These are phyloP conservation scores for Mortierella hygrophila DNA, from an alignment of 192 early-diverging fungal genomes.

Conservation along the genomic window DNA sequence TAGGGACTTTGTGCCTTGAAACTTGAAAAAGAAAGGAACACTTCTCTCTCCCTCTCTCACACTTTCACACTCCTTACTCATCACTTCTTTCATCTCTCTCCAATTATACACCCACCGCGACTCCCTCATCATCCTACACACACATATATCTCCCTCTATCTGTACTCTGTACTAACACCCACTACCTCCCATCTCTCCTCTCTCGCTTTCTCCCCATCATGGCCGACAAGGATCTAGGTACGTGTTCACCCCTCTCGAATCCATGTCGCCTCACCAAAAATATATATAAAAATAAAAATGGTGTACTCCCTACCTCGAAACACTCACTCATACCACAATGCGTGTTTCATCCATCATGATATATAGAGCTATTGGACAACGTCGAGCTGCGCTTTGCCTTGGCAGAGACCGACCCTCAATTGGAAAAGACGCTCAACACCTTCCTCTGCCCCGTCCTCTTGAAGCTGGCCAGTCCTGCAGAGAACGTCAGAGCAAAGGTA, in stretches of 20 bases:
- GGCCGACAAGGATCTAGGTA: constrained; percentile 52
- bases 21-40: too few relatives aligned
- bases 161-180: too few relatives aligned
- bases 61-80: too few relatives aligned
- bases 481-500: constrained; percentile 62
- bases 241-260: background rate
- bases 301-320: background rate
- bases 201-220: constrained; percentile 19
- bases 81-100: too few relatives aligned
- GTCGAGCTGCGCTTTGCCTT: constrained; percentile 84
- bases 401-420: constrained; percentile 72
- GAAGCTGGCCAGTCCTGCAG: constrained; percentile 70
- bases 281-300: too few relatives aligned
- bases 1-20: background rate
- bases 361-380: constrained; percentile 67
- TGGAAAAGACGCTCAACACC: constrained; percentile 70
- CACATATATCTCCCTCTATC: too few relatives aligned
- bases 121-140: too few relatives aligned
- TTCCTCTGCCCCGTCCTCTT: constrained; percentile 79
- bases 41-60: background rate
- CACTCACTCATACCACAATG: background rate
- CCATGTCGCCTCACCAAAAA: background rate
- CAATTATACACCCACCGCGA: too few relatives aligned
- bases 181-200: too few relatives aligned
- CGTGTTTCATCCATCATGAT: background rate